Percentiles rank a stretch among this genome's conserved stretches.
Conservation (phyloP, 306 rosid genomes). For the Begonia fuchsioides region DNA sequence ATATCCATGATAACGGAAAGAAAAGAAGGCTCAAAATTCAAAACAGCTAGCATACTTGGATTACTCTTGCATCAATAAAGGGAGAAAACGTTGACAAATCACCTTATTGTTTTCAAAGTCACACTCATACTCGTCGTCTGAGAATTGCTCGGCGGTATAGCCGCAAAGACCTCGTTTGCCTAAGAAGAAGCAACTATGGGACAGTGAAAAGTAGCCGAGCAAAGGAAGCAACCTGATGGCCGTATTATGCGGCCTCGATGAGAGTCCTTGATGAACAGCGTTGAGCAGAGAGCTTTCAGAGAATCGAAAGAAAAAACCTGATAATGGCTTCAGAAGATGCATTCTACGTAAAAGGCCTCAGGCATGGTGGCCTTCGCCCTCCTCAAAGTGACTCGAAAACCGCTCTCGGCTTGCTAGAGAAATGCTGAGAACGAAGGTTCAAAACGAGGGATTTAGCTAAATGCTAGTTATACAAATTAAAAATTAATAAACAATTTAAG, state of each 20-base stretch:
- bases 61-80: neutral
- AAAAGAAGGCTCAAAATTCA: too few species aligned
- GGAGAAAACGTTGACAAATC: neutral
- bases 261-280: neutral
- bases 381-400: neutral
- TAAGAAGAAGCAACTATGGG: conserved; percentile 7
- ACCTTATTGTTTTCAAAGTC: conserved; percentile 56
- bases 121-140: conserved; percentile 85
- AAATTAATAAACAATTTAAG: too few species aligned
- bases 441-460: too few species aligned
- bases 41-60: too few species aligned
- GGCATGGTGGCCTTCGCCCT: conserved; percentile 11
- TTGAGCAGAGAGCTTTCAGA: conserved; percentile 9
- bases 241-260: conserved; percentile 8
- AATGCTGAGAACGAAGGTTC: too few species aligned
- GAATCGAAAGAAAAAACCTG: conserved; percentile 13
- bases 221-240: conserved; percentile 11
- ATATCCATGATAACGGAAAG: too few species aligned
- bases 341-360: conserved; percentile 18
- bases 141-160: conserved; percentile 58
- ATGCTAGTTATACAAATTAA: too few species aligned
- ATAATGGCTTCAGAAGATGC: conserved; percentile 16
- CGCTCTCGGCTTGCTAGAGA: too few species aligned
- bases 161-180: conserved; percentile 35
- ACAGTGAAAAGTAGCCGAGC: conserved; percentile 15